Conservation (phyloP, 2,329 filamentous ascomycete genomes). For the Xylaria sp. region DNA sequence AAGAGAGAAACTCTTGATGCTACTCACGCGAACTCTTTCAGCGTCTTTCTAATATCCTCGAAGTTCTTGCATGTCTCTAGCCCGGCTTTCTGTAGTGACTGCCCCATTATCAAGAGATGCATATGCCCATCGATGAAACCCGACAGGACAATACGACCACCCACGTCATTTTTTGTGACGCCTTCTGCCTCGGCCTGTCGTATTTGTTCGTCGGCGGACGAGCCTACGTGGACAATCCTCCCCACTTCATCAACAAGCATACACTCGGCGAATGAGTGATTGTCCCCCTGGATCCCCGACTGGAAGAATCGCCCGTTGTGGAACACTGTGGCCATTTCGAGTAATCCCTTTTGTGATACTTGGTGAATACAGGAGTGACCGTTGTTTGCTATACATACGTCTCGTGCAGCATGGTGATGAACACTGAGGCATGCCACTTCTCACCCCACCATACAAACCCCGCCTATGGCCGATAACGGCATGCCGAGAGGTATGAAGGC, state of each 20-base stretch:
- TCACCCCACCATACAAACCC: slow-evolving; percentile 29
- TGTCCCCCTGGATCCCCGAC: slow-evolving; percentile 48
- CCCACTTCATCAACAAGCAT: slow-evolving; percentile 52
- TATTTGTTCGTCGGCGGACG: slow-evolving; percentile 49
- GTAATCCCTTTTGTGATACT: not conserved
- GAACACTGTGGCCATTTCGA: slow-evolving; percentile 64
- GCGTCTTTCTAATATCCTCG: slow-evolving; percentile 60
- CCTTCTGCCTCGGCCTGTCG: slow-evolving; percentile 44
- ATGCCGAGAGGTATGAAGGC: slow-evolving; percentile 16
- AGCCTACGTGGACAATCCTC: slow-evolving; percentile 53
- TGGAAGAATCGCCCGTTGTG: slow-evolving; percentile 69
- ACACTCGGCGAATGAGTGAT: slow-evolving; percentile 52
- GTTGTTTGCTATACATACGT: not conserved
- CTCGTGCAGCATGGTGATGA: not conserved
- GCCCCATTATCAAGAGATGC: slow-evolving; percentile 66
- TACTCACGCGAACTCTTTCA: slow-evolving; percentile 56
- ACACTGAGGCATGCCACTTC: slow-evolving; percentile 11
- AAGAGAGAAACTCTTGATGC: not conserved
- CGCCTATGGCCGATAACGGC: slow-evolving; percentile 37
- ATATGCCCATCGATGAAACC: slow-evolving; percentile 69
- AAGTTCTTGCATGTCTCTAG: slow-evolving; percentile 60
- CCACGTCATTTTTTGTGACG: slow-evolving; percentile 51
- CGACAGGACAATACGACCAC: slow-evolving; percentile 59
- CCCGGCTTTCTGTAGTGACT: slow-evolving; percentile 63
- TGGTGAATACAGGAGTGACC: not conserved